Evolutionary conservation across 352 stramenopile species (phyloP).

Genomic region (Globisporangium paddicum): DNA sequence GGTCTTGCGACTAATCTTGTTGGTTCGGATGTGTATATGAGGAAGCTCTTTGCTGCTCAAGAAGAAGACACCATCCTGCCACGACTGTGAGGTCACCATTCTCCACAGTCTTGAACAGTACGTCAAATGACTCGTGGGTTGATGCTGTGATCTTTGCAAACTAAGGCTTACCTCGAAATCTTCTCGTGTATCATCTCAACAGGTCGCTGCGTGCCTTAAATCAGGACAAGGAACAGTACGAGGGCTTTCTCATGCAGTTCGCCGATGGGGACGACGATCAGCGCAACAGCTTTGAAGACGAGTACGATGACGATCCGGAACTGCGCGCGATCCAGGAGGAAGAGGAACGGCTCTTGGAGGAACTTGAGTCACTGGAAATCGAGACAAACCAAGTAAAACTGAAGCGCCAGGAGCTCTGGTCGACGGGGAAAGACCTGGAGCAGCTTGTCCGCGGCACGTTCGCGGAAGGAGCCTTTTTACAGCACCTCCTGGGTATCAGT

Average conservation of each 20-base stretch:
- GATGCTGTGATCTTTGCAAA: neutral
- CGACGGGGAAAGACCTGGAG: slow-evolving; percentile 64
- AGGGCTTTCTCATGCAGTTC: slow-evolving; percentile 52
- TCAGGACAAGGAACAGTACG: slow-evolving; percentile 49
- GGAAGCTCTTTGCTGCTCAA: slow-evolving; percentile 51
- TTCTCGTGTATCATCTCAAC: neutral
- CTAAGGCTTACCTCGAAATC: too few relatives aligned
- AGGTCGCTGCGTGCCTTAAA: slow-evolving; percentile 42
- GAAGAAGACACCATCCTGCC: slow-evolving; percentile 69
- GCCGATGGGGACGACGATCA: slow-evolving; percentile 27
- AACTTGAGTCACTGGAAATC: slow-evolving; percentile 53
- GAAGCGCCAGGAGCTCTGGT: slow-evolving; percentile 70
- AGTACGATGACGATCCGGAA: slow-evolving; percentile 43
- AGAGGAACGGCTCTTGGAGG: slow-evolving; percentile 42
- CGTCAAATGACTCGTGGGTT: slow-evolving; percentile 2
- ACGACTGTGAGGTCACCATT: slow-evolving; percentile 58
- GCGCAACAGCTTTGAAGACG: slow-evolving; percentile 23
- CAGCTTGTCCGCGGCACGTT: slow-evolving; percentile 70
- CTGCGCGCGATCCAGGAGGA: slow-evolving; percentile 56
- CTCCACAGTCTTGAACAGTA: slow-evolving; percentile 55
- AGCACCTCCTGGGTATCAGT: slow-evolving; percentile 67
- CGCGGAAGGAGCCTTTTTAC: slow-evolving; percentile 64
- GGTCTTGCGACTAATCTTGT: neutral
- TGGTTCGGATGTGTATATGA: slow-evolving; percentile 2
- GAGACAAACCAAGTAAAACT: slow-evolving; percentile 46